These are phyloP conservation scores for Pueraria montana DNA, from an alignment of 306 rosid species.

Conservation along the genomic window DNA sequence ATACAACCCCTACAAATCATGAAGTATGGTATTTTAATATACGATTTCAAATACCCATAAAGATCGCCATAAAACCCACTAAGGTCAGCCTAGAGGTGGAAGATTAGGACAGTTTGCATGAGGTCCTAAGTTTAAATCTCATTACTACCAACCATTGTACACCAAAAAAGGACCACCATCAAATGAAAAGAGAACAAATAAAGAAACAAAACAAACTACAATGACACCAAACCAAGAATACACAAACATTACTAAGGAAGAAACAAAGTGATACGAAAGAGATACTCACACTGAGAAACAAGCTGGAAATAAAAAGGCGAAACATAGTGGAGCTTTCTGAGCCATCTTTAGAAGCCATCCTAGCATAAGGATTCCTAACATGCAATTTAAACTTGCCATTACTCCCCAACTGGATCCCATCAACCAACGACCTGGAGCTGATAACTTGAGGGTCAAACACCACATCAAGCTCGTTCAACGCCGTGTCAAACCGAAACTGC, in stretches of 20 bases:
- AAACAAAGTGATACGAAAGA: too few species aligned
- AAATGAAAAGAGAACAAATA: neutral
- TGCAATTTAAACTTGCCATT: constrained; percentile 67
- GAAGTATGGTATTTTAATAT: neutral
- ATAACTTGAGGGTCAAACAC: constrained; percentile 79
- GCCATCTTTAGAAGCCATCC: constrained; percentile 82
- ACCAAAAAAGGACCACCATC: too few species aligned
- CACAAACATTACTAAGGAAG: constrained; percentile 14
- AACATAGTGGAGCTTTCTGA: constrained; percentile 71
- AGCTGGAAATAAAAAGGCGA: constrained; percentile 75
- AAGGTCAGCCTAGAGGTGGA: too few species aligned
- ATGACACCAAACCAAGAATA: neutral
- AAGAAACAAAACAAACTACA: neutral
- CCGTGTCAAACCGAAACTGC: constrained; percentile 65
- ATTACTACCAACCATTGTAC: too few species aligned
- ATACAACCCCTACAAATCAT: neutral
- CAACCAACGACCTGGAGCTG: constrained; percentile 80
- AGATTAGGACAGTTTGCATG: too few species aligned
- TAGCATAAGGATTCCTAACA: constrained; percentile 75
- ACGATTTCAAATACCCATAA: neutral
- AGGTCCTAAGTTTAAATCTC: too few species aligned
- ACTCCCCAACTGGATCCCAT: constrained; percentile 71
- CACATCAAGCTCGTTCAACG: constrained; percentile 65
- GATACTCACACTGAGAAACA: constrained; percentile 83
- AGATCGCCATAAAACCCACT: neutral